A percentile compares a stretch with the other conserved stretches of the same genome.
Evolutionary conservation across 2,329 filamentous ascomycete species (phyloP).

Genomic region (Calonectria montana): DNA sequence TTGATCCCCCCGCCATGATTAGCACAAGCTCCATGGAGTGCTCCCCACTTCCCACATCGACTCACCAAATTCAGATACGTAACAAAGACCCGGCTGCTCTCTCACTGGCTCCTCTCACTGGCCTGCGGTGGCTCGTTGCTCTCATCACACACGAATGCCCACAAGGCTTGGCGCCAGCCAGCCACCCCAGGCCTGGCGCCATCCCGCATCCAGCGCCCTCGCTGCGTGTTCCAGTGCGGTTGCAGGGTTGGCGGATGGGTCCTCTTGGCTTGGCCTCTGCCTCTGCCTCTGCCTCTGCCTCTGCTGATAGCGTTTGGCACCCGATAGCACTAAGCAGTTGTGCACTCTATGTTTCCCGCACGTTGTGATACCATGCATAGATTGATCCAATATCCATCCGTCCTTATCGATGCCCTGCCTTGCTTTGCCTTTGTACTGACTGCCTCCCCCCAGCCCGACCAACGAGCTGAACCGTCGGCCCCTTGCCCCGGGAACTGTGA

Average conservation of each 20-base stretch:
- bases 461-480: slow-evolving; percentile 11
- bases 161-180: slow-evolving; percentile 33
- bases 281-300: neutral
- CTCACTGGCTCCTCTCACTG: slow-evolving; percentile 44
- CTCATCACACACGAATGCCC: slow-evolving; percentile 13
- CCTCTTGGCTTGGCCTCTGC: neutral
- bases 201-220: slow-evolving; percentile 29
- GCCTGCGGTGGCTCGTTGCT: slow-evolving; percentile 25
- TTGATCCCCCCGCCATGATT: neutral
- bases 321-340: slow-evolving; percentile 14
- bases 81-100: slow-evolving; percentile 38
- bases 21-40: neutral
- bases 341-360: neutral
- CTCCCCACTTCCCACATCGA: slow-evolving; percentile 15
- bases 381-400: slow-evolving; percentile 25
- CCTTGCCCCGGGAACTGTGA: slow-evolving; percentile 14
- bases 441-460: neutral
- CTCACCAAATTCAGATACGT: slow-evolving; percentile 53
- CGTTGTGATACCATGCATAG: slow-evolving; percentile 22
- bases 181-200: slow-evolving; percentile 28
- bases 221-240: slow-evolving; percentile 18
- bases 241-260: slow-evolving; percentile 21
- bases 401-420: slow-evolving; percentile 26
- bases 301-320: slow-evolving; percentile 16
- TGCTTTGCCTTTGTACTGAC: neutral